phyloP scores from a whole-genome alignment of 495 filamentous ascomycete genomes.

The Margaritispora aquatica region DNA sequence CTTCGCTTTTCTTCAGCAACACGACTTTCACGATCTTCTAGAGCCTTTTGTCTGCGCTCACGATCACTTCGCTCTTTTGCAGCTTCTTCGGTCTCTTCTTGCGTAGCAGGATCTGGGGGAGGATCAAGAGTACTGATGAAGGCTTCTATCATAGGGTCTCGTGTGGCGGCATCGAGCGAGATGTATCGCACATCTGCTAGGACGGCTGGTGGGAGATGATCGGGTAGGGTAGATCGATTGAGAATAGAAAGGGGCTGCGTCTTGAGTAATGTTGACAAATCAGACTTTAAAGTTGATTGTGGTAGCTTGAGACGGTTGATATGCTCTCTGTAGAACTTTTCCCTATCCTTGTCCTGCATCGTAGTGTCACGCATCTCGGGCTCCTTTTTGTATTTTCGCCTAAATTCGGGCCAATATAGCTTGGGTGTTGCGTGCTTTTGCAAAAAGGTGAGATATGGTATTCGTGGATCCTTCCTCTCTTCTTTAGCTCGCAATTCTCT shows the following conservation, averaged over 20 bases:
- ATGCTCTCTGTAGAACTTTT: slow-evolving; percentile 87
- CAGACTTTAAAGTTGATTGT: slow-evolving; percentile 67
- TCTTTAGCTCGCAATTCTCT: slow-evolving; percentile 67
- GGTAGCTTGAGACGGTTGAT: slow-evolving; percentile 71
- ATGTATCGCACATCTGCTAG: slow-evolving; percentile 77
- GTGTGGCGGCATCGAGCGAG: slow-evolving; percentile 58
- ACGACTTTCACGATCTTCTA: slow-evolving; percentile 65
- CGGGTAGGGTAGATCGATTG: slow-evolving; percentile 57
- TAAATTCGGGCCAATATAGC: slow-evolving; percentile 95
- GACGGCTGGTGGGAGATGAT: slow-evolving; percentile 60
- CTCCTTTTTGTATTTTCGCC: slow-evolving; percentile 81
- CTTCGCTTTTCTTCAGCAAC: slow-evolving; percentile 70
- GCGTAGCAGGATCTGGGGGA: slow-evolving; percentile 47
- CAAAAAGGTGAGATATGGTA: slow-evolving; percentile 79
- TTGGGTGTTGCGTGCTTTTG: slow-evolving; percentile 78
- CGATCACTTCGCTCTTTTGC: slow-evolving; percentile 57
- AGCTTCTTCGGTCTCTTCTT: slow-evolving; percentile 54
- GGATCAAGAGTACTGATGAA: slow-evolving; percentile 69
- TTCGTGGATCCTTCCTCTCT: slow-evolving; percentile 77
- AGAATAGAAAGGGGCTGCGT: slow-evolving; percentile 55
- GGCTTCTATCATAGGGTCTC: slow-evolving; percentile 68
- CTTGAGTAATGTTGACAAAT: slow-evolving; percentile 72
- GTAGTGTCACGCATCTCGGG: slow-evolving; percentile 70
- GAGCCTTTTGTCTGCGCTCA: slow-evolving; percentile 63
- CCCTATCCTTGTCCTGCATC: slow-evolving; percentile 78